These are phyloP conservation scores for Phytophthora foliorum DNA, from an alignment of 352 stramenopile genomes.

Conservation along the genomic window DNA sequence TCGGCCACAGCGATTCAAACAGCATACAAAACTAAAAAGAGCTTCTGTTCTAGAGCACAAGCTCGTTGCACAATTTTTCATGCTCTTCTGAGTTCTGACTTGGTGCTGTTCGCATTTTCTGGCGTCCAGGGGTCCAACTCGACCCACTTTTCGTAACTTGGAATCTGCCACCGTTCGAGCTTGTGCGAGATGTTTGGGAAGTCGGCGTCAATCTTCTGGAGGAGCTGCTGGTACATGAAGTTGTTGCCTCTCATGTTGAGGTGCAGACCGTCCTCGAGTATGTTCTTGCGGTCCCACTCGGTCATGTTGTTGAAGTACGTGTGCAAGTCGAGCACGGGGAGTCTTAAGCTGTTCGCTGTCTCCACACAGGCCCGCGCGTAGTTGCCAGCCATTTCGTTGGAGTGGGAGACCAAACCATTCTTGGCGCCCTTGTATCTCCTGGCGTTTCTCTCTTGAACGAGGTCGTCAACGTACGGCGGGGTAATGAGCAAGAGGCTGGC, in stretches of 20 bases:
- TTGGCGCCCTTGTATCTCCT: slow-evolving; percentile 22
- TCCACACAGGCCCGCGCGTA: slow-evolving; percentile 57
- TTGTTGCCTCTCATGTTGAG: slow-evolving; percentile 52
- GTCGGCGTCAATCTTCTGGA: slow-evolving; percentile 20
- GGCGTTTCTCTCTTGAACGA: slow-evolving; percentile 22
- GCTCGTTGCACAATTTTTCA: not conserved
- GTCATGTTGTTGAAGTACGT: slow-evolving; percentile 48
- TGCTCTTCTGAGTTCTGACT: not conserved
- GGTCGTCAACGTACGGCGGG: slow-evolving; percentile 45
- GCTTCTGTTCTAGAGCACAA: not conserved
- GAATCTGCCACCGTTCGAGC: slow-evolving; percentile 36
- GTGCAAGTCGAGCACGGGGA: slow-evolving; percentile 56
- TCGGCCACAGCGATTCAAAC: not conserved
- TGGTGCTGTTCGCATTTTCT: slow-evolving; percentile 8
- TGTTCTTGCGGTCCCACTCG: slow-evolving; percentile 35
- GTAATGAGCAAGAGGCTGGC: slow-evolving; percentile 39
- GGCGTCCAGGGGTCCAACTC: slow-evolving; percentile 24
- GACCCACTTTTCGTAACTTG: slow-evolving; percentile 52
- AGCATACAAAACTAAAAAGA: not conserved
- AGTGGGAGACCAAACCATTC: slow-evolving; percentile 43
- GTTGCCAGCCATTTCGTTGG: slow-evolving; percentile 42
- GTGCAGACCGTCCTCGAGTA: slow-evolving; percentile 59
- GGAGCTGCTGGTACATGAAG: slow-evolving; percentile 31
- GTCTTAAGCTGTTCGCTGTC: slow-evolving; percentile 29
- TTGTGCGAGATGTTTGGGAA: slow-evolving; percentile 24